Conservation (phyloP, 108 stramenopile species). For the Skeletonema menzelii region DNA sequence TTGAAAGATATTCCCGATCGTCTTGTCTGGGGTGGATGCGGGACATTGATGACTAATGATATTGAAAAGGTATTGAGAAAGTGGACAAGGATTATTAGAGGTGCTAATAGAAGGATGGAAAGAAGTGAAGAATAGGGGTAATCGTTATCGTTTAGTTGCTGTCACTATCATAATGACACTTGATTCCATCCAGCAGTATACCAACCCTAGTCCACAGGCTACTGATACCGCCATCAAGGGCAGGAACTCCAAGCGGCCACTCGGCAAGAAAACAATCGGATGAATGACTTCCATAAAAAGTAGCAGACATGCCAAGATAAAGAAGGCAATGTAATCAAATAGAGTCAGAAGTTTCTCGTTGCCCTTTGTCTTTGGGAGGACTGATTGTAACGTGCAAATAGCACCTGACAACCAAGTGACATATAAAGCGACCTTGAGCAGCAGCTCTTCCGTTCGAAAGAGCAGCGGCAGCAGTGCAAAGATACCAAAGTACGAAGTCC, state of each 20-base stretch:
- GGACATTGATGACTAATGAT: conserved; percentile 75
- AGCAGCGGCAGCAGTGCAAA: conserved; percentile 75
- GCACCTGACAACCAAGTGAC: conserved; percentile 50
- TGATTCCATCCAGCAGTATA: conserved; percentile 60
- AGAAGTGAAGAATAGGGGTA: not conserved
- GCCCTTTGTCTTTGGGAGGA: conserved; percentile 7
- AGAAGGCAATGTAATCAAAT: conserved; percentile 20
- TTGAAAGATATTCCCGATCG: conserved; percentile 77
- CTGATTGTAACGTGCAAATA: conserved; percentile 23
- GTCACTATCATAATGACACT: conserved; percentile 16
- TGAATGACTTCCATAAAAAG: conserved; percentile 61
- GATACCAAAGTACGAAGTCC: conserved; percentile 56
- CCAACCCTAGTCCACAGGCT: conserved; percentile 62
- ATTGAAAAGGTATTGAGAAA: conserved; percentile 51
- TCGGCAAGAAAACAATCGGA: conserved; percentile 50
- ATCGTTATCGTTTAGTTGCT: not conserved
- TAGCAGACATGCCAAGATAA: conserved; percentile 26
- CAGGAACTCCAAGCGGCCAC: conserved; percentile 70
- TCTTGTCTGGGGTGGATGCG: conserved; percentile 88
- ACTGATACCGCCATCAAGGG: conserved; percentile 77
- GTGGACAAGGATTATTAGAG: conserved; percentile 52
- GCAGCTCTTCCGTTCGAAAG: conserved; percentile 62
- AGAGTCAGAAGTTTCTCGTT: conserved; percentile 17
- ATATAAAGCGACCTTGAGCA: conserved; percentile 55
- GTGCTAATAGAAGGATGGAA: conserved; percentile 6